Evolutionary conservation across 176 grass and related monocot species (phyloP), one percentile per base, ranked within the genome.

Genomic region (Zoysia pacifica): DNA sequence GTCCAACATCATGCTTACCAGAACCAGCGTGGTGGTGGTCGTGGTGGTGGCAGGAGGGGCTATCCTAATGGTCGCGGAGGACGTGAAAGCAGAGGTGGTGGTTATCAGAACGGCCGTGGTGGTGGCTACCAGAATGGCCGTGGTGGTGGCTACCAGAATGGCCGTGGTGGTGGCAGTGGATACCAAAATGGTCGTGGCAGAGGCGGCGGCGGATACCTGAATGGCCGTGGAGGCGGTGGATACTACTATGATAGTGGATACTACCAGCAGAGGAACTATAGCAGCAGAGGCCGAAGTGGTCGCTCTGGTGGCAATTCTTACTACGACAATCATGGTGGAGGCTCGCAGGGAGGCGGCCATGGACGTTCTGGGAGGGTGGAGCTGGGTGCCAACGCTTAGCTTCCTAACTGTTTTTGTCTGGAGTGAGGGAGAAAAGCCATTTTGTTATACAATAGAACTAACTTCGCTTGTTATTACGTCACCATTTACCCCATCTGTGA

Each of bases 361-460:
- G 75, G 20, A 6, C 35, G 44, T 16, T 5, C 72, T 37, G 59
- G 59, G 79, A 79, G 74, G 62, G 78, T 87, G 39, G 86, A 94
- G 77, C 86, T 86, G 76, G 88, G 79, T 5, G 70, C 92, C 35
- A 89, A 83, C 18, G 76, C 89, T 42, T 94, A 86, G 72, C 46
- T 80, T 74, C 48, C 48, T 56, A 44, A 78, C 68, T 83, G 28
- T 73, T 84, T 84, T 81, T 87, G 76, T 38, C 60, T 12, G 69
- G 83, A 69, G 71, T 76, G 67, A 38, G 87, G 44, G 87, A 73
- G 73, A 59, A 61, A 73, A 86, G 87, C 68, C 79, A 85, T 86
- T 89, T 89, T 89, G 78, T 82, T 85, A 85, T 82, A 28, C 28
- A 62, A 82, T 89, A 89, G 83, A 85, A 89, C 83, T 89, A 89